phyloP scores from a whole-genome alignment of 1,139 yeast species.

The Pneumocystis carinii region DNA sequence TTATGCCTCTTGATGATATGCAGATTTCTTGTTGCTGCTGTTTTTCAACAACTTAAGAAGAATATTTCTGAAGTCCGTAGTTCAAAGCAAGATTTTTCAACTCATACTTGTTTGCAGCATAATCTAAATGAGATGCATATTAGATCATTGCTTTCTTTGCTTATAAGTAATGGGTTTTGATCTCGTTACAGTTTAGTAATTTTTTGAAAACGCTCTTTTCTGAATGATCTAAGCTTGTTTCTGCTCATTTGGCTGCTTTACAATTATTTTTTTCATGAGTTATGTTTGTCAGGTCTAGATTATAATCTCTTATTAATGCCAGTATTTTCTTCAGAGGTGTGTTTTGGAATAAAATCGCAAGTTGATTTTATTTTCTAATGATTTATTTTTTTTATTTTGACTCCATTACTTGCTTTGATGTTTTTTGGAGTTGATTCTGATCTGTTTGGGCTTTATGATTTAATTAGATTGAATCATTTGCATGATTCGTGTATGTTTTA shows the following conservation, averaged over 20 bases:
- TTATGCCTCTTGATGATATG: constrained; percentile 33
- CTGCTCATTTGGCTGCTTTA: constrained; percentile 17
- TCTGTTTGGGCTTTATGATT: not conserved
- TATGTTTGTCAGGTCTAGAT: constrained; percentile 59
- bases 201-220: constrained; percentile 7
- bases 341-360: constrained; percentile 25
- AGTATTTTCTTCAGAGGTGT: constrained; percentile 39
- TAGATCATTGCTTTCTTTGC: not conserved
- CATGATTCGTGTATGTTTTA: not conserved
- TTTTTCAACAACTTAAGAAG: constrained; percentile 57
- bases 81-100: not conserved
- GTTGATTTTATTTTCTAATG: constrained; percentile 27
- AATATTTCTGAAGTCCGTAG: constrained; percentile 15
- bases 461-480: not conserved
- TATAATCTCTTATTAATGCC: constrained; percentile 47
- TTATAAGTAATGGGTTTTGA: not conserved
- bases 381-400: constrained; percentile 23
- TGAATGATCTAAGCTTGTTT: constrained; percentile 7
- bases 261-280: constrained; percentile 48
- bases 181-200: constrained; percentile 2
- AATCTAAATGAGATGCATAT: not conserved
- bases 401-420: constrained; percentile 25
- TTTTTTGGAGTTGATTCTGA: constrained; percentile 21
- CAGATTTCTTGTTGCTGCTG: constrained; percentile 70
- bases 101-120: constrained; percentile 1